Percentiles rank a stretch among this genome's conserved stretches.
Conservation (phyloP, 192 early-diverging fungal genomes). For the Coemansia sp. region DNA sequence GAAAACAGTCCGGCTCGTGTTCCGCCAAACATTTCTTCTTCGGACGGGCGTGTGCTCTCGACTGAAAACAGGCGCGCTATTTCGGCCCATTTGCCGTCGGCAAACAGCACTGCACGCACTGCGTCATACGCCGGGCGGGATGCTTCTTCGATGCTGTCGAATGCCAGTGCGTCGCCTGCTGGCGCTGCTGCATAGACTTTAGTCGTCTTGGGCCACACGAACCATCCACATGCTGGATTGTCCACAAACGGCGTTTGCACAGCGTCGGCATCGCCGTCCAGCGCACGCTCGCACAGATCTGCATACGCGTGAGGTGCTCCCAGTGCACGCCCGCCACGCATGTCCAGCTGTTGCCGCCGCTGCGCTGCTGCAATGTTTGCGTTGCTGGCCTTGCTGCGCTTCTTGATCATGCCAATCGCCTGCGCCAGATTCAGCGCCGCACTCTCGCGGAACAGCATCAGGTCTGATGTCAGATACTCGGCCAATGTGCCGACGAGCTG, state of each 20-base stretch:
- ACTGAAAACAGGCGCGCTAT: slow-evolving; percentile 65
- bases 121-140: slow-evolving; percentile 60
- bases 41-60: slow-evolving; percentile 61
- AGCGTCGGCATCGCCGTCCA: slow-evolving; percentile 23
- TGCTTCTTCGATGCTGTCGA: slow-evolving; percentile 59
- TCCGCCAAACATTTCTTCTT: slow-evolving; percentile 66
- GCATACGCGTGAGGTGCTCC: slow-evolving; percentile 12
- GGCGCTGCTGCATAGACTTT: slow-evolving; percentile 57
- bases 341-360: slow-evolving; percentile 7
- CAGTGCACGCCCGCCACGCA: not conserved
- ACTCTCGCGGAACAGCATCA: slow-evolving; percentile 70
- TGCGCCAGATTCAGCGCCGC: slow-evolving; percentile 61
- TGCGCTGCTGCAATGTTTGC: slow-evolving; percentile 9
- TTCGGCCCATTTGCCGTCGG: slow-evolving; percentile 67
- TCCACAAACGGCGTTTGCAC: slow-evolving; percentile 42
- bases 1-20: slow-evolving; percentile 64
- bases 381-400: slow-evolving; percentile 45
- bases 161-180: slow-evolving; percentile 29
- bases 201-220: slow-evolving; percentile 69
- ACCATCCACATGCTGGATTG: slow-evolving; percentile 69
- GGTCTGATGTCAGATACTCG: slow-evolving; percentile 67
- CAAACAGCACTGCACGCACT: slow-evolving; percentile 57
- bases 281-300: slow-evolving; percentile 37
- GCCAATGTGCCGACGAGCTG: slow-evolving; percentile 61
- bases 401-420: slow-evolving; percentile 71